Base-by-base conservation (phyloP, 495 filamentous ascomycete genomes). In the Aspergillus funiculosus region DNA sequence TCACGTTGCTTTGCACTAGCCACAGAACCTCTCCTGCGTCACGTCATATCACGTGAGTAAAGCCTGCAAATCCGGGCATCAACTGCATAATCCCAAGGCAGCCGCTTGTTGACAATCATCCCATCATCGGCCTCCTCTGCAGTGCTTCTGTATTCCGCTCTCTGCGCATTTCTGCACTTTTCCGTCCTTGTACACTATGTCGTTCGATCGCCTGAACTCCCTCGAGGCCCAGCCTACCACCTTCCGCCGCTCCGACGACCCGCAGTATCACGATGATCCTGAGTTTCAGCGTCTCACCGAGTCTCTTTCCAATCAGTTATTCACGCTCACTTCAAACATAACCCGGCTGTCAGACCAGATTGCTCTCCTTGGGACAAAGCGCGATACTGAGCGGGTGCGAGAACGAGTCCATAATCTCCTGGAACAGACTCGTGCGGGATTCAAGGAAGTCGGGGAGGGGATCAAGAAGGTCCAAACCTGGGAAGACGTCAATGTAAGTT, bases 361-460 rank as follows among this genome's bases (percentile, higher is more conserved):
- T 43, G 78, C 77, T 10, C 77, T 91, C 17, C 76, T 98, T 7
- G 94, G 92, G 18, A 96, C 89, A 6, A 85, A 83, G 62, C 81
- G 86, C 7, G 92, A 99, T 60, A 95, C 88, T 2, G 89, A 91
- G 35, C 78, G 87, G 29, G 86, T 95, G 37, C 82, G 94, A 34
- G 89, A 96, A 66, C 75, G 92, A 50, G 89, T 97, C 19, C 86
- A 89, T 52, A 80, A 83, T 50, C 69, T 91, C 3, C 75, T 96
- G 6, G 85, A 94, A 48, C 87, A 96, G 66, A 87, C 87, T 24
- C 79, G 85, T 13, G 71, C 78, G 19, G 77, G 79, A n/a, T 96
- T 97, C 73, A 94, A 94, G 64, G 86, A 91, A 18, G 83, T 91
- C 15, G 90, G 87, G 39, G 92, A 97, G 58, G 87, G 87, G 6